Percentiles rank a stretch among this genome's conserved stretches.
These are phyloP conservation scores for Boeremia exigua DNA, from an alignment of 2,329 filamentous ascomycete genomes.

Conservation along the genomic window DNA sequence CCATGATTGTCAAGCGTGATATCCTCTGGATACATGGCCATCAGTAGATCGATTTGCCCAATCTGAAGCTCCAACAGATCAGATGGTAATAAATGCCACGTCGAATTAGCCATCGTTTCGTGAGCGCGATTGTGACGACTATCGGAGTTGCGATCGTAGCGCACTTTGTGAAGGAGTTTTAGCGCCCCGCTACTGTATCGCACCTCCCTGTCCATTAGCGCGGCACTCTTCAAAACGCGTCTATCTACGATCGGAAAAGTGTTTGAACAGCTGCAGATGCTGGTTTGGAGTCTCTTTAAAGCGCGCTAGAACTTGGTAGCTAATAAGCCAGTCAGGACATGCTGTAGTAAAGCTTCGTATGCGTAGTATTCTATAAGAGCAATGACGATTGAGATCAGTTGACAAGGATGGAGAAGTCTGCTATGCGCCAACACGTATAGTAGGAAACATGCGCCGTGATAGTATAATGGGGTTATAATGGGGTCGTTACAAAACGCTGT, in stretches of 20 bases:
- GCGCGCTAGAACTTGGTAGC: no score
- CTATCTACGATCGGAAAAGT: not conserved
- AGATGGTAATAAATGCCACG: conserved; percentile 27
- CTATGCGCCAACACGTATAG: not conserved
- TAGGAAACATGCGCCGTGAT: not conserved
- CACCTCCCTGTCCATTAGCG: conserved; percentile 6
- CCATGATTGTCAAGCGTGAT: conserved; percentile 19
- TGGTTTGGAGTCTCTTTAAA: no score
- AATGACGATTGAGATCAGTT: not conserved
- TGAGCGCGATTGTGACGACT: not conserved
- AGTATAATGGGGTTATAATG: not conserved
- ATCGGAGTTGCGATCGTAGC: not conserved
- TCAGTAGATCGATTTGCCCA: conserved; percentile 36
- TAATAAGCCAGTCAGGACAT: not conserved
- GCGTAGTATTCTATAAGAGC: not conserved
- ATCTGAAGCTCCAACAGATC: conserved; percentile 37
- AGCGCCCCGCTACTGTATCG: conserved; percentile 12
- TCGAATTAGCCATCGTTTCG: not conserved
- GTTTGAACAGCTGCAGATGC: no score
- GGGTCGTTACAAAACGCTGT: not conserved
- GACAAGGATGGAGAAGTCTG: not conserved
- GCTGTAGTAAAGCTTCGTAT: not conserved
- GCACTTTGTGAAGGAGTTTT: not conserved
- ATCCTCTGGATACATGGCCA: conserved; percentile 39
- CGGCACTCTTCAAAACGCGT: not conserved